Evolutionary conservation across 495 filamentous ascomycete genomes (phyloP), one percentile per base, ranked within the genome.

Genomic region (Wilcoxina mikolae): DNA sequence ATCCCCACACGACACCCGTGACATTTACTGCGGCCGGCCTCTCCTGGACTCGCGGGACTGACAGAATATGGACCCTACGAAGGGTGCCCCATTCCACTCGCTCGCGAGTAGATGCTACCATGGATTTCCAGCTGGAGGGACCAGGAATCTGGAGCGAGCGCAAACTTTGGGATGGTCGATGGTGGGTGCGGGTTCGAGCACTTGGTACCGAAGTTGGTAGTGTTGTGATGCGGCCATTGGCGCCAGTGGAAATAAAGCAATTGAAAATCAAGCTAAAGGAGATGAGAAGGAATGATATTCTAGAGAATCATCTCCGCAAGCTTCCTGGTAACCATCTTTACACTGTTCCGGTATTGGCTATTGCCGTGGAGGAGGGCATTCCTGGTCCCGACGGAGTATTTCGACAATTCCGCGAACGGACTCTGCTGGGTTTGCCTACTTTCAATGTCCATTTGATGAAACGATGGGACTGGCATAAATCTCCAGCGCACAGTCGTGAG

Each of bases 91-190:
- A 38, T n/a, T 17, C 31, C 2, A 35, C 12, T n/a, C 27, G 49
- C 2, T 11, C 28, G 7, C 11, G 33, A 1, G 20, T 23, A 23
- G 33, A 23, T 1, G 46, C 49, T 1, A 52, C 49, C 1, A 27
- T 49, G 23, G 4, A 27, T 9, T 26, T 26, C 23, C 3, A 22
- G 7, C n/a, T 39, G 2, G 27, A 17, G 10, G 15, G 17, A 4
- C 49, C 49, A 3, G 3, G 11, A 23, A 7, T 22, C 3, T 67
- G 68, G 70, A 65, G 59, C n/a, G 27, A 55, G 0, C 80, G 74
- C 75, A 58, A 58, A 2, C 70, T 91, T 0, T 95, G 79, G 76
- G 90, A 96, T 65, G 76, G 82, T 9, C 76, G 90, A 7, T 94
- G 76, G 70, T 96, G 90, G 90, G 69, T 94, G 31, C 76, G 80